A percentile compares a stretch with the other conserved stretches of the same genome.
phyloP scores from a whole-genome alignment of 208 protist genomes.

The Kentomonas sorsogonicus region DNA sequence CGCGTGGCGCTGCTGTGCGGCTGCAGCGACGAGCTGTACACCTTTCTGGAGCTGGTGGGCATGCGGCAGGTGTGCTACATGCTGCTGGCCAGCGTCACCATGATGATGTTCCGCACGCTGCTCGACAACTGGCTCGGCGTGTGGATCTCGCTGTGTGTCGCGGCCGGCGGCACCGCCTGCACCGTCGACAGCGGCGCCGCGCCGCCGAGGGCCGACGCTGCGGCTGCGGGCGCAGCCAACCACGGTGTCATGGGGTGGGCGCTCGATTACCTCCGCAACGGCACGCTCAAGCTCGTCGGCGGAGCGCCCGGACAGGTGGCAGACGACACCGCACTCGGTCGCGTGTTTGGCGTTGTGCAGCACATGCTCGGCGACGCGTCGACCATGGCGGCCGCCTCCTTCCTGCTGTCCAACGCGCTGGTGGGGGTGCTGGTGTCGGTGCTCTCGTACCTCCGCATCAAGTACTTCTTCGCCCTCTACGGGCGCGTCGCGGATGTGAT shows the following conservation, averaged over 20 bases:
- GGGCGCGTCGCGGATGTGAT: conserved; percentile 48
- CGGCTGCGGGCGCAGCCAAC: too few relatives aligned
- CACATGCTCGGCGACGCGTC: too few relatives aligned
- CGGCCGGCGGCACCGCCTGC: conserved; percentile 29
- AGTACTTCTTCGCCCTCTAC: conserved; percentile 52
- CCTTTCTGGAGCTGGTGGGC: conserved; percentile 42
- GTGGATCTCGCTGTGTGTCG: conserved; percentile 52
- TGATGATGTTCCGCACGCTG: conserved; percentile 49
- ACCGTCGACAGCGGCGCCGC: conserved; percentile 32
- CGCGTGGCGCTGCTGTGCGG: too few relatives aligned
- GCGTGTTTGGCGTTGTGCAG: too few relatives aligned
- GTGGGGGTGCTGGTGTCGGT: conserved; percentile 44
- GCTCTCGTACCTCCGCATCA: conserved; percentile 48
- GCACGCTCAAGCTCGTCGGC: too few relatives aligned
- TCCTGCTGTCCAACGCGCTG: conserved; percentile 51
- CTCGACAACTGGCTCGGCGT: conserved; percentile 77
- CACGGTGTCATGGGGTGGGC: too few relatives aligned
- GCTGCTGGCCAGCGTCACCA: conserved; percentile 30
- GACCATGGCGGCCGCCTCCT: too few relatives aligned
- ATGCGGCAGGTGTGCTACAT: conserved; percentile 20
- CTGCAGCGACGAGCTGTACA: conserved; percentile 25
- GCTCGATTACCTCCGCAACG: too few relatives aligned
- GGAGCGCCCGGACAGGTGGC: too few relatives aligned
- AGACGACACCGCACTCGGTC: too few relatives aligned
- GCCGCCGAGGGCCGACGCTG: too few relatives aligned